Conservation (phyloP, 257 asterid species). For the Jaltomata sinuosa region DNA sequence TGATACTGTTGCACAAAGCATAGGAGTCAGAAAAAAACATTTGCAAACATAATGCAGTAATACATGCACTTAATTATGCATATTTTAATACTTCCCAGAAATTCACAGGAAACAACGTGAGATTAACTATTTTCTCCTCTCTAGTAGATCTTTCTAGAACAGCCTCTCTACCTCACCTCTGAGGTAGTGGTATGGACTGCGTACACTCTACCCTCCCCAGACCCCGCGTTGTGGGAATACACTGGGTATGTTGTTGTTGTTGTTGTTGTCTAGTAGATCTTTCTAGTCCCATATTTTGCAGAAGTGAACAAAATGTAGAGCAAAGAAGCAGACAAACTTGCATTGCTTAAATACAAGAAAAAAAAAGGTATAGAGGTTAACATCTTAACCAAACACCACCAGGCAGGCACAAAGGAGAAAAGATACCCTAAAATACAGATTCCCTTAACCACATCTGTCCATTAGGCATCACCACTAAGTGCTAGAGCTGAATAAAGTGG, state of each 20-base stretch:
- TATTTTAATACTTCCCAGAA: neutral
- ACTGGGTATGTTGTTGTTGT: too few relatives aligned
- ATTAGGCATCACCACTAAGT: neutral
- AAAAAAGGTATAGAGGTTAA: neutral
- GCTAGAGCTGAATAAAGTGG: neutral
- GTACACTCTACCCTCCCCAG: too few relatives aligned
- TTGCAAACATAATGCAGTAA: neutral
- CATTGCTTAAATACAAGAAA: neutral
- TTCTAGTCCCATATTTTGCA: neutral
- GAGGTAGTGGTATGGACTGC: too few relatives aligned
- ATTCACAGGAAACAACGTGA: neutral
- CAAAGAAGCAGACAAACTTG: neutral
- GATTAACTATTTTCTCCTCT: neutral
- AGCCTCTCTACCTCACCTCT: too few relatives aligned
- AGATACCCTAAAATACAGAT: neutral
- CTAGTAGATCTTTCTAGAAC: neutral
- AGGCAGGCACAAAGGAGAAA: neutral
- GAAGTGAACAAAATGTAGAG: neutral
- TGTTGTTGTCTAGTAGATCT: too few relatives aligned
- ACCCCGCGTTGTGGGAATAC: too few relatives aligned
- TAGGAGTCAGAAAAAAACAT: constrained; percentile 11
- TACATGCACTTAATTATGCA: neutral
- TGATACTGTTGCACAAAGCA: constrained; percentile 53
- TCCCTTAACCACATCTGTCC: neutral
- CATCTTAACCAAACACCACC: neutral